Conservation (phyloP, 805 yeast species). For the Schwanniomyces pseudopolymorphus region DNA sequence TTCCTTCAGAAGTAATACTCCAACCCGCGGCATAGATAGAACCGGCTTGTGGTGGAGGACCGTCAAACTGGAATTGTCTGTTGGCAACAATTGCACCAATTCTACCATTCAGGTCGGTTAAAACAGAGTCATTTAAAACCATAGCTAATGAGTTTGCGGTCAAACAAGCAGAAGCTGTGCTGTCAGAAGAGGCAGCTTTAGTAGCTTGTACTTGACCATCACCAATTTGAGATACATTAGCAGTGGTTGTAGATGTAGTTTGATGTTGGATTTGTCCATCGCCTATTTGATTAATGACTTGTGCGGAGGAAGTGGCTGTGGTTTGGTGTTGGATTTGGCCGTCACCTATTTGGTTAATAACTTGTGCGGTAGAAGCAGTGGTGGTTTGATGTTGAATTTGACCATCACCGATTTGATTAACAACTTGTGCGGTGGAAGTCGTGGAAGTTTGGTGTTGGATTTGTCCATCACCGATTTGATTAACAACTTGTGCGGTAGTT, state of each 20-base stretch:
- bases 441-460: conserved; percentile 44
- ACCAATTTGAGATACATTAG: conserved; percentile 27
- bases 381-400: conserved; percentile 47
- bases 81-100: conserved; percentile 48
- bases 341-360: conserved; percentile 46
- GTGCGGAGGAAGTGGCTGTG: conserved; percentile 20
- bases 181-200: conserved; percentile 21
- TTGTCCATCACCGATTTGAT: conserved; percentile 49
- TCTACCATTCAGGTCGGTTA: conserved; percentile 41
- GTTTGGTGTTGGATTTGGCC: conserved; percentile 51
- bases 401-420: conserved; percentile 47
- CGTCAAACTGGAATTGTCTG: conserved; percentile 78
- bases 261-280: conserved; percentile 38
- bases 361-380: conserved; percentile 36
- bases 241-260: conserved; percentile 11
- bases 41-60: conserved; percentile 83
- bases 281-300: conserved; percentile 30
- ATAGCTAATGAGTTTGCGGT: conserved; percentile 33
- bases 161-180: conserved; percentile 38
- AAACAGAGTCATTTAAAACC: conserved; percentile 18
- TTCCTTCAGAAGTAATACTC: conserved; percentile 42
- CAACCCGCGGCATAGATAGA: conserved; percentile 65
- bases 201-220: conserved; percentile 34
- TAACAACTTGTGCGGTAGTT: conserved; percentile 40
- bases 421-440: conserved; percentile 37